A percentile compares a stretch with the other conserved stretches of the same genome.
phyloP scores from a whole-genome alignment of 495 filamentous ascomycete species.

The Podospora comata region DNA sequence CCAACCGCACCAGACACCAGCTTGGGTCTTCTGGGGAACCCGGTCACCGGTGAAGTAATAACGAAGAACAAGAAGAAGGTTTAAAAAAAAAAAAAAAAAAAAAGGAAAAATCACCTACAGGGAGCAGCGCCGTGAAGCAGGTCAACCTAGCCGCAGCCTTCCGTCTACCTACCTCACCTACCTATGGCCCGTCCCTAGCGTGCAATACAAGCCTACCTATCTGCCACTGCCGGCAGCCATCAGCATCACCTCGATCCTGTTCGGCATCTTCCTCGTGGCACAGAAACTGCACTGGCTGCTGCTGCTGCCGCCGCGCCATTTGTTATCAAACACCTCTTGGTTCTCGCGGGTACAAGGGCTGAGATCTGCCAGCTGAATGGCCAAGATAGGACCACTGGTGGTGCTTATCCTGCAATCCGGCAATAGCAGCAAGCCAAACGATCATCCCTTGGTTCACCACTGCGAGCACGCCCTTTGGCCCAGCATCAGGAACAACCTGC shows the following conservation, averaged over 20 bases:
- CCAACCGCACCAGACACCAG: conserved; percentile 14
- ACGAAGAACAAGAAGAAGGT: conserved; percentile 5
- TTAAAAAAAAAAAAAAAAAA: conserved; percentile 1
- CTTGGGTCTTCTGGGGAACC: conserved; percentile 12
- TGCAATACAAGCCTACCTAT: conserved; percentile 11
- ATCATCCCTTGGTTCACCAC: conserved; percentile 15
- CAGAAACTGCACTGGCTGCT: conserved; percentile 20
- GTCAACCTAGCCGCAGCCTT: conserved; percentile 5
- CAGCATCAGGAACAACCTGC: not conserved
- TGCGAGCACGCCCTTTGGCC: conserved; percentile 3
- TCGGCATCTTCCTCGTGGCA: conserved; percentile 19
- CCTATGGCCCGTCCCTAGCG: conserved; percentile 27
- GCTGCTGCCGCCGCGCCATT: conserved; percentile 18
- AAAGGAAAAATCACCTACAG: not conserved
- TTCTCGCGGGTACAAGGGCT: conserved; percentile 20
- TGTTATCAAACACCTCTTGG: conserved; percentile 19
- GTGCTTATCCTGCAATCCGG: conserved; percentile 31
- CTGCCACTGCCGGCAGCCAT: conserved; percentile 21
- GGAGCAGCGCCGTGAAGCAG: conserved; percentile 8
- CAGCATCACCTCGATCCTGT: conserved; percentile 1
- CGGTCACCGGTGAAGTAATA: conserved; percentile 8
- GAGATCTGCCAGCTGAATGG: conserved; percentile 31
- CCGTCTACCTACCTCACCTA: not conserved
- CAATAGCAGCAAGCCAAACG: conserved; percentile 19
- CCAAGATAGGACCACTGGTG: conserved; percentile 19